These are phyloP conservation scores for Leccinum variicolor DNA, from an alignment of 768 basidiomycete species.

Conservation along the genomic window DNA sequence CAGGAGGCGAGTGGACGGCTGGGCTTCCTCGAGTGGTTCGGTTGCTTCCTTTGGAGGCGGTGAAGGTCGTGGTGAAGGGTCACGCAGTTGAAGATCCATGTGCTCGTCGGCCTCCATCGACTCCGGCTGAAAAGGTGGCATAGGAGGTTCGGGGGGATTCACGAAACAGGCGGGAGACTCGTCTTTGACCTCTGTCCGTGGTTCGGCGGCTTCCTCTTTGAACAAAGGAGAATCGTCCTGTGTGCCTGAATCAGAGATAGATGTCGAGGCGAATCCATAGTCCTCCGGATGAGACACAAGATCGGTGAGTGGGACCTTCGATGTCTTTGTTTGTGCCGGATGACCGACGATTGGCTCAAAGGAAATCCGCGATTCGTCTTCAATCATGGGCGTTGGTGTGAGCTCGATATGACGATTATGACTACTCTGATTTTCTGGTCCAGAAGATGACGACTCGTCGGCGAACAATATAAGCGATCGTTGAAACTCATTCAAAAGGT, in stretches of 20 bases:
- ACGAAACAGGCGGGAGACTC: background rate
- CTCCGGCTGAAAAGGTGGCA: background rate
- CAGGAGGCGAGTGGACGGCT: background rate
- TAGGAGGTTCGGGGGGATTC: background rate
- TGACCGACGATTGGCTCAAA: background rate
- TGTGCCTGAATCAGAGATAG: background rate
- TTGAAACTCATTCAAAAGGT: conserved; percentile 9
- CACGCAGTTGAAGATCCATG: background rate
- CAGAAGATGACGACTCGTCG: background rate
- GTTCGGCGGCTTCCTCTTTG: background rate
- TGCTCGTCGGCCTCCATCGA: background rate
- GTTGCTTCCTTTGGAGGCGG: background rate
- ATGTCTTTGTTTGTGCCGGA: background rate
- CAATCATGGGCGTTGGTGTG: background rate
- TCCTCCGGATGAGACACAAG: background rate
- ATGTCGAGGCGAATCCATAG: background rate
- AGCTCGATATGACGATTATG: background rate
- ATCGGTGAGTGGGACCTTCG: background rate
- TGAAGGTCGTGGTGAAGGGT: background rate
- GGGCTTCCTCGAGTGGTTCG: background rate
- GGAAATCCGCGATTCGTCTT: background rate
- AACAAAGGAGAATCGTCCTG: background rate
- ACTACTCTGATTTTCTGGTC: background rate
- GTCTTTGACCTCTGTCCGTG: background rate
- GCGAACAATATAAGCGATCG: conserved; percentile 1